Evolutionary conservation across 2,329 filamentous ascomycete genomes (phyloP), one percentile per base, ranked within the genome.

Genomic region (Fusarium albidum): DNA sequence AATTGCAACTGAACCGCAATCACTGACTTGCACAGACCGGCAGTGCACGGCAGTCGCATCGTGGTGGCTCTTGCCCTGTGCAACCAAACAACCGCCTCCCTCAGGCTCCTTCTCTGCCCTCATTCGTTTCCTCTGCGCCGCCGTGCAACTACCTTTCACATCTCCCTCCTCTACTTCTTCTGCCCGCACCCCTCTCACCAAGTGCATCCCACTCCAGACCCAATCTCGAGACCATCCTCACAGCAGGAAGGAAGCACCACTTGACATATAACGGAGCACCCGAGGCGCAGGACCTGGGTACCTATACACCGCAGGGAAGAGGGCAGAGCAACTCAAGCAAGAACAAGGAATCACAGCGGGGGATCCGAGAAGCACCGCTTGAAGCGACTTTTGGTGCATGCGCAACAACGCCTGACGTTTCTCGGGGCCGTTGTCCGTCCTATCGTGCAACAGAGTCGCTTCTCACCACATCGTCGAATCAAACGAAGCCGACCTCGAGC

Each of bases 171-270:
- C 8, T 53, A 61, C n/a, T 44, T 37, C 39, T 32, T 42, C 42
- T 61, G 33, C 44, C 35, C 35, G 14, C 49, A 65, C 64, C 50
- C 64, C 64, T 62, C 49, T 40, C 47, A 57, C 55, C 46, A 49
- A 35, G 35, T 15, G 27, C 31, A 48, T 32, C 27, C 29, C 52
- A 50, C 51, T 53, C 52, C 50, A 52, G 46, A 31, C 33, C 45
- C 38, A 49, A 49, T 42, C 47, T 50, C 34, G 33, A 49, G 25
- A 32, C 49, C 34, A 28, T 28, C 49, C 51, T 33, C 39, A 58
- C 34, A 17, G 46, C 52, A 43, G 21, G 13, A 31, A 44, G 27
- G 38, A 52, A 62, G 41, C 47, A 64, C 47, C 40, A 40, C 49
- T 62, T 50, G 51, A 51, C 42, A 55, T 41, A 55, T 49, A 49